A percentile compares a stretch with the other conserved stretches of the same genome.
phyloP scores from a whole-genome alignment of 352 stramenopile species.

The Pythium scleroteichum region DNA sequence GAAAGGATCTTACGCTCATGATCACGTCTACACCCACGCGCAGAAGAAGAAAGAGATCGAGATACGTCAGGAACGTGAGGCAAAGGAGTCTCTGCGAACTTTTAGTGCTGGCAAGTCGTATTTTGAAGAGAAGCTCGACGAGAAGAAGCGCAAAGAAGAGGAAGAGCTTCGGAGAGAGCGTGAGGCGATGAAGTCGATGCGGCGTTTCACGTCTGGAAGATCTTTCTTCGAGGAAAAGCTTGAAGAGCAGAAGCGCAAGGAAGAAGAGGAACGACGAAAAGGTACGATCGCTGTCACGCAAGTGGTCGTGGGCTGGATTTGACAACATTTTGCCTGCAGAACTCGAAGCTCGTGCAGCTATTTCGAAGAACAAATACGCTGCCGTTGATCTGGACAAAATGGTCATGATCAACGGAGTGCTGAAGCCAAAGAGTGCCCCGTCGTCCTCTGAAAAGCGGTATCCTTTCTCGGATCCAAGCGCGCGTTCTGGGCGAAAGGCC shows the following conservation, averaged over 20 bases:
- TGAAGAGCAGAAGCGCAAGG: constrained; percentile 55
- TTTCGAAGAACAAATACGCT: constrained; percentile 52
- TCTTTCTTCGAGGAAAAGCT: constrained; percentile 61
- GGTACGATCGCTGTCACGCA: not conserved
- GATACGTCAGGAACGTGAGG: constrained; percentile 27
- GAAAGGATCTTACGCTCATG: constrained; percentile 44
- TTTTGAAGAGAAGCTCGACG: constrained; percentile 60
- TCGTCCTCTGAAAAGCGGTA: constrained; percentile 37
- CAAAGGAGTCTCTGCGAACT: constrained; percentile 31
- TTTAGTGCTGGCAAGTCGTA: constrained; percentile 52
- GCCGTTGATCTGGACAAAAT: constrained; percentile 54
- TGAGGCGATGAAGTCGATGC: constrained; percentile 32
- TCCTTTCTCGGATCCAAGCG: constrained; percentile 59
- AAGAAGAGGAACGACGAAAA: constrained; percentile 47
- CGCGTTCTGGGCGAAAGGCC: constrained; percentile 26
- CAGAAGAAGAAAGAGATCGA: constrained; percentile 51
- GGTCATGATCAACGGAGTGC: constrained; percentile 65
- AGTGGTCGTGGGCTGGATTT: not conserved
- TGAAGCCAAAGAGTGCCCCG: constrained; percentile 38
- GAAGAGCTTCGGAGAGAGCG: constrained; percentile 31
- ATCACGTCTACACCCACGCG: constrained; percentile 52
- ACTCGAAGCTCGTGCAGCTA: constrained; percentile 22
- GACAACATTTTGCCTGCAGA: constrained; percentile 3
- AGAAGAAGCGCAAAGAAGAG: constrained; percentile 56
- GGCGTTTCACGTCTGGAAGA: constrained; percentile 42